Percentiles rank a stretch among this genome's conserved stretches.
These are phyloP conservation scores for Penicillium freii DNA, from an alignment of 2,329 filamentous ascomycete genomes.

Conservation along the genomic window DNA sequence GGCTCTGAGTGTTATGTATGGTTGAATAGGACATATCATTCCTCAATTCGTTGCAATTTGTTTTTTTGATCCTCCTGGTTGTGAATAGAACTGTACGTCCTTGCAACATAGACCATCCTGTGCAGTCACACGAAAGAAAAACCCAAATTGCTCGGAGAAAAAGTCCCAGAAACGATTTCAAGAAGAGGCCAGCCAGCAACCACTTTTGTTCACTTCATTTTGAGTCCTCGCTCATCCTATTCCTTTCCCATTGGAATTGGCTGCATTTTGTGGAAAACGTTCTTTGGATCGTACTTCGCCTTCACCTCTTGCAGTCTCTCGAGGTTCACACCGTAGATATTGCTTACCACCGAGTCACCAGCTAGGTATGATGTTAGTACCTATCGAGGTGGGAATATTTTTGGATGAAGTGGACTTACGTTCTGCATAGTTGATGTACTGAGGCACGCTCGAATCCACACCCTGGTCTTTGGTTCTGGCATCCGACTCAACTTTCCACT, in stretches of 20 bases:
- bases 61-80: not conserved
- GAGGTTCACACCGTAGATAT: slow-evolving; percentile 49
- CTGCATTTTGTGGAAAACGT: slow-evolving; percentile 49
- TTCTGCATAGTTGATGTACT: slow-evolving; percentile 40
- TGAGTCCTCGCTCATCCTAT: not conserved
- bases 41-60: not conserved
- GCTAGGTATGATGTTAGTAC: slow-evolving; percentile 23
- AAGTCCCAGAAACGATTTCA: not conserved
- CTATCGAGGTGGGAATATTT: not conserved
- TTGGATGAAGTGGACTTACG: slow-evolving; percentile 23
- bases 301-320: slow-evolving; percentile 44
- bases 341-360: slow-evolving; percentile 32
- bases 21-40: not conserved
- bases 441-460: slow-evolving; percentile 24
- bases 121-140: not conserved
- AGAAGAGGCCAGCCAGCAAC: too few species aligned
- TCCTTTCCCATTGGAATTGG: slow-evolving; percentile 23
- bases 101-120: not conserved
- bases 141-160: not conserved
- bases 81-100: not conserved
- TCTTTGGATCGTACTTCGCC: slow-evolving; percentile 47
- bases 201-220: not conserved
- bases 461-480: not conserved
- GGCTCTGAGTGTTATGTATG: slow-evolving; percentile 7
- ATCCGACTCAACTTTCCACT: slow-evolving; percentile 29